phyloP scores from a whole-genome alignment of 2,329 filamentous ascomycete genomes.

The Beauveria pseudobassiana region DNA sequence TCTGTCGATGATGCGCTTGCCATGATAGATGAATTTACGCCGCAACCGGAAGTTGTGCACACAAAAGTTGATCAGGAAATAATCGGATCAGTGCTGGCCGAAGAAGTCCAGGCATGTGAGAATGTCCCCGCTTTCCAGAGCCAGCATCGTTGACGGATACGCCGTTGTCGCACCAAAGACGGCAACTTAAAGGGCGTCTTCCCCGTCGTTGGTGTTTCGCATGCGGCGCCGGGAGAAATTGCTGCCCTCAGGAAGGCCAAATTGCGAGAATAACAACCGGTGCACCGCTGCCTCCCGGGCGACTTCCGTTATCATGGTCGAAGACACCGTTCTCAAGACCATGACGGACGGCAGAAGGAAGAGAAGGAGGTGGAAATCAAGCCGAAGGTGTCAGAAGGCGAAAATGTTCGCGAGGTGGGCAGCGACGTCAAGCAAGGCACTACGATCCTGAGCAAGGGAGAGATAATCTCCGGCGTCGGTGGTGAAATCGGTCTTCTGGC shows the following conservation, averaged over 20 bases:
- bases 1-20: constrained; percentile 73
- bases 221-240: constrained; percentile 67
- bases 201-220: constrained; percentile 78
- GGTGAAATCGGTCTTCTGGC: constrained; percentile 88
- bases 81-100: constrained; percentile 71
- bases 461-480: constrained; percentile 76
- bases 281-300: constrained; percentile 84
- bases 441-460: constrained; percentile 66
- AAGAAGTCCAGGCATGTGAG: constrained; percentile 72
- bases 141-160: constrained; percentile 96
- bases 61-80: constrained; percentile 57
- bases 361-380: constrained; percentile 85
- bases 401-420: constrained; percentile 87
- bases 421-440: constrained; percentile 71
- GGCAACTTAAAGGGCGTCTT: constrained; percentile 69
- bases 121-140: constrained; percentile 84
- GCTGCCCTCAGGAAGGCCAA: constrained; percentile 61
- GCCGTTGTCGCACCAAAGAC: constrained; percentile 63
- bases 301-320: constrained; percentile 85
- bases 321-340: constrained; percentile 74
- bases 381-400: constrained; percentile 68
- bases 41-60: constrained; percentile 49
- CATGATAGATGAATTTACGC: constrained; percentile 66
- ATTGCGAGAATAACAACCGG: constrained; percentile 92
- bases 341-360: constrained; percentile 74